Conservation (phyloP, 2,329 filamentous ascomycete species). For the Boeremia lycopersici region DNA sequence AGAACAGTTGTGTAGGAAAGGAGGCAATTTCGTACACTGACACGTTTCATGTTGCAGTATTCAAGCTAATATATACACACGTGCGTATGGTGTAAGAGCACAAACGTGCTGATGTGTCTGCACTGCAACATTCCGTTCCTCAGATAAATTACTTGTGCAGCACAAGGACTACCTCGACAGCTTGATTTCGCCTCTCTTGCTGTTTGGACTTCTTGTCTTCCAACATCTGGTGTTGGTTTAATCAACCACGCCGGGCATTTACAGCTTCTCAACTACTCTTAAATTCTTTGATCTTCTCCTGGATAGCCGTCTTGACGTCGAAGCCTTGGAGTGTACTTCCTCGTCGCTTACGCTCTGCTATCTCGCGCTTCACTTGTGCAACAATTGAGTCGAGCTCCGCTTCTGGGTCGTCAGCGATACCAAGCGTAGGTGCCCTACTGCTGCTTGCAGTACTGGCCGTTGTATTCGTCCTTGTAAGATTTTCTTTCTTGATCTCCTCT, state of each 20-base stretch:
- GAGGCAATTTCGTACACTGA: background rate
- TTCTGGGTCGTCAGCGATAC: slow-evolving; percentile 77
- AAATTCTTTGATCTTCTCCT: slow-evolving; percentile 45
- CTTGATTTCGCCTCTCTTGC: no score
- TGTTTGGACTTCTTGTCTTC: no score
- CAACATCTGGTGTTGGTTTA: background rate
- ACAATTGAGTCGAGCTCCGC: slow-evolving; percentile 79
- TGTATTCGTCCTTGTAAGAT: slow-evolving; percentile 59
- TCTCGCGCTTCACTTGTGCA: slow-evolving; percentile 73
- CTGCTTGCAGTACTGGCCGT: slow-evolving; percentile 58
- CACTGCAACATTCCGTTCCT: no score
- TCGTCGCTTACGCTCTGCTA: slow-evolving; percentile 64
- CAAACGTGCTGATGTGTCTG: no score
- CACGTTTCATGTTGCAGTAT: no score
- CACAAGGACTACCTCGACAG: no score
- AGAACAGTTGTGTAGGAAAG: background rate
- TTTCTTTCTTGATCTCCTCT: slow-evolving; percentile 44
- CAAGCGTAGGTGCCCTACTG: slow-evolving; percentile 69
- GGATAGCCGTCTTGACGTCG: slow-evolving; percentile 45
- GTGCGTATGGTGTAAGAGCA: background rate
- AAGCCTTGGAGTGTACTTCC: slow-evolving; percentile 47
- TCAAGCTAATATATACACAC: background rate
- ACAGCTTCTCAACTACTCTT: slow-evolving; percentile 18
- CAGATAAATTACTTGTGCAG: no score
- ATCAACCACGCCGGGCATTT: no score